A percentile compares a stretch with the other conserved stretches of the same genome.
Conservation (phyloP, 2,329 filamentous ascomycete species). For the Arthrobotrys sinensis region DNA sequence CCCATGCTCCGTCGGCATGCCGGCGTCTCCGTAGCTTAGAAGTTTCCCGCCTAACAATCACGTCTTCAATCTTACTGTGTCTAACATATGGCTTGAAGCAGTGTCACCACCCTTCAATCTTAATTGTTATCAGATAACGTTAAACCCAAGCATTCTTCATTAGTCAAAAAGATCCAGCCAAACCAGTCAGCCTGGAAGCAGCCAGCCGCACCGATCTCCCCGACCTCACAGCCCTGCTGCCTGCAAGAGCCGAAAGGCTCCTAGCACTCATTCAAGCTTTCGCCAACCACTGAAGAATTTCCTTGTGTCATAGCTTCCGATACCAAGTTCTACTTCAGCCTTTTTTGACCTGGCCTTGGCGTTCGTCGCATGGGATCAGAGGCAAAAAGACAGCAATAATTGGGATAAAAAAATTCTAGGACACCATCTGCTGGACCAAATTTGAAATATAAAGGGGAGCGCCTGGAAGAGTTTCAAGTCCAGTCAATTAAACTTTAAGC, state of each 20-base stretch:
- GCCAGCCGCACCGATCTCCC: slow-evolving; percentile 24
- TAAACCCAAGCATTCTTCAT: neutral
- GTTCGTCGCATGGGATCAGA: neutral
- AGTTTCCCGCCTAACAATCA: neutral
- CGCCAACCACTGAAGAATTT: neutral
- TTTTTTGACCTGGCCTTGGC: slow-evolving; percentile 9
- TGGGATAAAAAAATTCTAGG: neutral
- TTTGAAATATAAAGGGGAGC: neutral
- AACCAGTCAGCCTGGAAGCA: too few species aligned
- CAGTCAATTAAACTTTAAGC: neutral
- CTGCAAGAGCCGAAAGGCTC: slow-evolving; percentile 1
- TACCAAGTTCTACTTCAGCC: slow-evolving; percentile 20
- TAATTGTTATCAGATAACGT: slow-evolving; percentile 1
- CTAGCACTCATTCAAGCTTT: slow-evolving; percentile 29
- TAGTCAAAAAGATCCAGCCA: neutral
- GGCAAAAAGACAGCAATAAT: neutral
- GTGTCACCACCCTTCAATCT: slow-evolving; percentile 4
- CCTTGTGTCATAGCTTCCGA: slow-evolving; percentile 21
- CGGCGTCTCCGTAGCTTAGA: neutral
- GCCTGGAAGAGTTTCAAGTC: neutral
- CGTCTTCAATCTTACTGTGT: neutral
- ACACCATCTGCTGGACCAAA: neutral
- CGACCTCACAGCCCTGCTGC: slow-evolving; percentile 8
- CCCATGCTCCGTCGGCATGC: neutral
- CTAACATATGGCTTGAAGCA: slow-evolving; percentile 1